Evolutionary conservation across 306 rosid genomes (phyloP).

Genomic region (Arachis hypogaea): DNA sequence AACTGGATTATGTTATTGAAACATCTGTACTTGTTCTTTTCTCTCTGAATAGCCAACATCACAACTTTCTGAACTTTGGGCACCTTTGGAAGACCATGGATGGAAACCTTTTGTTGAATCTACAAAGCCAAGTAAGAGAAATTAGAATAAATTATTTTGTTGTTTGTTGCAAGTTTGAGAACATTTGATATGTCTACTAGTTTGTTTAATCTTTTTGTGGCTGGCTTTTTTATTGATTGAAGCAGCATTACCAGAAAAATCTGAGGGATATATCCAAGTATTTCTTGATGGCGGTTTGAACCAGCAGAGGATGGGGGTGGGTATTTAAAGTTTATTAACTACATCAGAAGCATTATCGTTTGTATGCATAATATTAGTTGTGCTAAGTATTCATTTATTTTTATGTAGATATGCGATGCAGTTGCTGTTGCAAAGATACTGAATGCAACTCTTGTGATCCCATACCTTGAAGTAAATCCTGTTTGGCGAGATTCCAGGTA

Average conservation of each 20-base stretch:
- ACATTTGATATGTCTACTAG: constrained; percentile 8
- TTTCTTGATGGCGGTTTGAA: constrained; percentile 99
- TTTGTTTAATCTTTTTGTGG: constrained; percentile 32
- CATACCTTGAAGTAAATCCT: constrained; percentile 89
- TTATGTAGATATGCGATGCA: constrained; percentile 91
- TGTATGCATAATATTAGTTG: constrained; percentile 10
- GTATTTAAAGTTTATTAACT: constrained; percentile 37
- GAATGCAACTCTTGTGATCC: constrained; percentile 96
- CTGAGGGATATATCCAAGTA: constrained; percentile 86
- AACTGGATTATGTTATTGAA: constrained; percentile 13
- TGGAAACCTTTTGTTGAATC: constrained; percentile 72
- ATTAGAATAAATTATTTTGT: constrained; percentile 23
- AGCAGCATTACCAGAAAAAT: constrained; percentile 78
- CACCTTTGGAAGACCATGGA: constrained; percentile 66
- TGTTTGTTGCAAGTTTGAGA: constrained; percentile 5
- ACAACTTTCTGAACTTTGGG: constrained; percentile 72
- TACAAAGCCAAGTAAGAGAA: constrained; percentile 59
- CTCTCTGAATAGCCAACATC: constrained; percentile 54
- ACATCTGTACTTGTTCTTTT: constrained; percentile 12
- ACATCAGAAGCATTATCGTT: constrained; percentile 4
- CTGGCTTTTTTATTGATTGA: constrained; percentile 35
- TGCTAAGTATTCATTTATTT: constrained; percentile 33
- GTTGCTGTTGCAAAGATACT: constrained; percentile 93
- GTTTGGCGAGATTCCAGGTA: constrained; percentile 97
- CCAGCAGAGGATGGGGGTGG: constrained; percentile 99